Conservation (phyloP, 768 basidiomycete species). For the Amanita rubescens region DNA sequence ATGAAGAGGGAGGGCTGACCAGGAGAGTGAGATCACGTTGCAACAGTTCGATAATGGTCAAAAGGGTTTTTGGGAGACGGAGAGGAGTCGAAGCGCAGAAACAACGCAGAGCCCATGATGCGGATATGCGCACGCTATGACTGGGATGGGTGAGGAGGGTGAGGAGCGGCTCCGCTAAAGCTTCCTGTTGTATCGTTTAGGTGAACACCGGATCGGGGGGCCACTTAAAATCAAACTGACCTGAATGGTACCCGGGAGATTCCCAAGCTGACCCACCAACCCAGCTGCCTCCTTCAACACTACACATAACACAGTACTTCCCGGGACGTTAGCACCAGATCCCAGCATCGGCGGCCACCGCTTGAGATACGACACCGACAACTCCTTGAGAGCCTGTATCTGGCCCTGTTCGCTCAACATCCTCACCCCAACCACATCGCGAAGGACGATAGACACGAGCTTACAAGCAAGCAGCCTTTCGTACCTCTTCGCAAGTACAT, state of each 20-base stretch:
- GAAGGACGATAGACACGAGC: slow-evolving; percentile 66
- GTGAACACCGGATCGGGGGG: background rate
- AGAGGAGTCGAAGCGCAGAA: slow-evolving; percentile 89
- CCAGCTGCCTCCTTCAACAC: slow-evolving; percentile 81
- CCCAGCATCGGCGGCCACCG: slow-evolving; percentile 93
- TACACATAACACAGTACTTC: slow-evolving; percentile 59
- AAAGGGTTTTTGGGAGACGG: slow-evolving; percentile 72
- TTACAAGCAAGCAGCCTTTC: slow-evolving; percentile 69
- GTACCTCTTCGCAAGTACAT: slow-evolving; percentile 51
- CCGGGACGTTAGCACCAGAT: slow-evolving; percentile 50
- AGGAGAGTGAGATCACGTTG: slow-evolving; percentile 76
- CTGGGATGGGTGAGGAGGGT: slow-evolving; percentile 83
- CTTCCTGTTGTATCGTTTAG: slow-evolving; percentile 46
- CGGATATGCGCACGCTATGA: slow-evolving; percentile 78
- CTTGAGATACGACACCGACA: slow-evolving; percentile 75
- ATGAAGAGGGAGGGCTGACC: slow-evolving; percentile 53
- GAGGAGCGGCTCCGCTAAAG: slow-evolving; percentile 76
- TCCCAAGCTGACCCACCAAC: slow-evolving; percentile 82
- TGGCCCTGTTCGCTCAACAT: slow-evolving; percentile 93
- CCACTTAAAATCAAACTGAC: slow-evolving; percentile 25
- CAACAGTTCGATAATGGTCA: slow-evolving; percentile 71
- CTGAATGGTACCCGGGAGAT: slow-evolving; percentile 85
- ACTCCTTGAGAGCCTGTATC: slow-evolving; percentile 82
- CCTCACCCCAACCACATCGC: slow-evolving; percentile 82
- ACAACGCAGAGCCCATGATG: slow-evolving; percentile 82